These are phyloP conservation scores for Barnettozyma siamensis DNA, from an alignment of 805 yeast species.

Conservation along the genomic window DNA sequence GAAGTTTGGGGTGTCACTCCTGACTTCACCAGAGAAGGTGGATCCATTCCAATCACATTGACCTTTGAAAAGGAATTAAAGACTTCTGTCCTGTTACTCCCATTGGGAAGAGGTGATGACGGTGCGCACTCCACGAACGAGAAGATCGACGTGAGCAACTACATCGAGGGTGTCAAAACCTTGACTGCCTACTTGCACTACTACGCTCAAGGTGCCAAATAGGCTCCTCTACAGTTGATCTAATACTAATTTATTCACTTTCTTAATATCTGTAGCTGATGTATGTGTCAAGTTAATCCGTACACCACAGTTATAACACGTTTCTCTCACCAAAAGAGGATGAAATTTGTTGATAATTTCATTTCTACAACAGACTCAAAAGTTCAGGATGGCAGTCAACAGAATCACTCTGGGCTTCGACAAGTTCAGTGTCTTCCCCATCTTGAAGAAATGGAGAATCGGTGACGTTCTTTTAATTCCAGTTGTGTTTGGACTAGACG, in stretches of 20 bases:
- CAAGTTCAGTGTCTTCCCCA: slow-evolving; percentile 18
- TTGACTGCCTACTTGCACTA: slow-evolving; percentile 91
- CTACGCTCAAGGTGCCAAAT: slow-evolving; percentile 38
- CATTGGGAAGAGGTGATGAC: slow-evolving; percentile 99
- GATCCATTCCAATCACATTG: slow-evolving; percentile 94
- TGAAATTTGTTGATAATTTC: no score
- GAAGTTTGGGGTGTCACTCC: slow-evolving; percentile 94
- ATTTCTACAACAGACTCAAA: no score
- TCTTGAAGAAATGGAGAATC: slow-evolving; percentile 32
- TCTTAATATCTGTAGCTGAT: no score
- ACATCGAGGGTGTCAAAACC: slow-evolving; percentile 89
- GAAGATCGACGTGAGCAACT: slow-evolving; percentile 83
- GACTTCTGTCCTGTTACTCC: slow-evolving; percentile 81
- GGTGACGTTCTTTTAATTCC: slow-evolving; percentile 32
- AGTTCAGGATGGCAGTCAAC: slow-evolving; percentile 24
- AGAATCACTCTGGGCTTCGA: slow-evolving; percentile 24
- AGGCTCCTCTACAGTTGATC: not conserved
- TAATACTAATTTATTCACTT: no score
- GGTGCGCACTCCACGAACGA: slow-evolving; percentile 99
- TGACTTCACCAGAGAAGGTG: slow-evolving; percentile 98
- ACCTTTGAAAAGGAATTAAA: slow-evolving; percentile 86
- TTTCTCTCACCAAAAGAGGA: no score
- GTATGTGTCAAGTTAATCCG: no score
- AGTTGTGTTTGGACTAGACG: slow-evolving; percentile 26
- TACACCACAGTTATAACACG: no score